Evolutionary conservation across 805 yeast species (phyloP).

Genomic region (Hemisphaericaspora nanyangensis): DNA sequence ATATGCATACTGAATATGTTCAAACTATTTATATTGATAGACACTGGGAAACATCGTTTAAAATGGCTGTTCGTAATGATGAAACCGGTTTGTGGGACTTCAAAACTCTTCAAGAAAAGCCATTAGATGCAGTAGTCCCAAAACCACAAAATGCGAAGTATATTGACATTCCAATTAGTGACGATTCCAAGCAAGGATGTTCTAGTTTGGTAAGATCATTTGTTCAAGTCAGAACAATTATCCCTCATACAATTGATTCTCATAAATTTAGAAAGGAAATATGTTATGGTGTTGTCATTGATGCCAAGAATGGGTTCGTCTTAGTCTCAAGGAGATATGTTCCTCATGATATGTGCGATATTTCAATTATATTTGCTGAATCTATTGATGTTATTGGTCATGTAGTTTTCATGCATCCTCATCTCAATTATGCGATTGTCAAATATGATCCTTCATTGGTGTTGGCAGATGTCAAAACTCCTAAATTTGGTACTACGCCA

Average conservation of each 20-base stretch:
- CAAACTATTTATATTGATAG: conserved; percentile 73
- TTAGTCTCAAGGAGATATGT: conserved; percentile 73
- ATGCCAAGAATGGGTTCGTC: conserved; percentile 75
- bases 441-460: conserved; percentile 78
- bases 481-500: conserved; percentile 53
- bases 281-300: conserved; percentile 78
- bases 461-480: conserved; percentile 66
- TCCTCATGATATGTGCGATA: conserved; percentile 79
- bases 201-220: conserved; percentile 61
- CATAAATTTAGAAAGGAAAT: conserved; percentile 57
- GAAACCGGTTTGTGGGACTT: conserved; percentile 56
- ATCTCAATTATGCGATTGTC: conserved; percentile 78
- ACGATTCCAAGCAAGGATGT: conserved; percentile 39
- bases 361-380: conserved; percentile 78
- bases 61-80: conserved; percentile 61
- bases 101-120: conserved; percentile 51
- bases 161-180: conserved; percentile 62
- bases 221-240: conserved; percentile 61
- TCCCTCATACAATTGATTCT: conserved; percentile 76
- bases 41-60: conserved; percentile 76
- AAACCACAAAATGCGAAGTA: conserved; percentile 64
- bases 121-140: conserved; percentile 51
- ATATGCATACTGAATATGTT: conserved; percentile 68
- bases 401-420: conserved; percentile 82
- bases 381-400: conserved; percentile 76